Percentiles rank a stretch among this genome's conserved stretches.
phyloP scores from a whole-genome alignment of 768 basidiomycete species.

The Russula virescens region DNA sequence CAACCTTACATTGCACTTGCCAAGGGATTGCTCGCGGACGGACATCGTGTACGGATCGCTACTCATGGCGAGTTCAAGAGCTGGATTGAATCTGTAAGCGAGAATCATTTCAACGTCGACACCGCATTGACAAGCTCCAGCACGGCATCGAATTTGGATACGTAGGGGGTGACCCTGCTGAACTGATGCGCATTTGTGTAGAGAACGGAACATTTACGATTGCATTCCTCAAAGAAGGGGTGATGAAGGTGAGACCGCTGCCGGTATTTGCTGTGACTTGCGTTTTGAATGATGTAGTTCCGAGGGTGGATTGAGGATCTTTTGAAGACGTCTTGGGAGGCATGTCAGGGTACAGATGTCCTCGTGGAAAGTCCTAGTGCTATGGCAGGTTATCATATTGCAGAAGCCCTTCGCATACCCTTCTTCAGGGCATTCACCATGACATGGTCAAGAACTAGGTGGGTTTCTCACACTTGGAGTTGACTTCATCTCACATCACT shows the following conservation, averaged over 20 bases:
- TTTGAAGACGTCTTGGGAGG: constrained; percentile 91
- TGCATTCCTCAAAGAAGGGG: constrained; percentile 85
- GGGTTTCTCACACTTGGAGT: constrained; percentile 24
- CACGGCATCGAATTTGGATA: constrained; percentile 93
- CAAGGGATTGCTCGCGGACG: constrained; percentile 85
- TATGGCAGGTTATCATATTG: constrained; percentile 96
- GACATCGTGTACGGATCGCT: constrained; percentile 85
- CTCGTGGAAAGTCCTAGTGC: constrained; percentile 94
- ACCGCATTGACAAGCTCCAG: constrained; percentile 35
- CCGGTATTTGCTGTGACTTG: constrained; percentile 1
- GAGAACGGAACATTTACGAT: constrained; percentile 98
- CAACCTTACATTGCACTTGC: constrained; percentile 97
- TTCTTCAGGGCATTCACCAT: constrained; percentile 97
- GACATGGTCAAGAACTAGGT: constrained; percentile 94
- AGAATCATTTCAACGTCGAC: not conserved
- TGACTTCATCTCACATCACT: not conserved
- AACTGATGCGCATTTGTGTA: constrained; percentile 95
- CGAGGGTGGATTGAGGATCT: constrained; percentile 98
- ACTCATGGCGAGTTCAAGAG: constrained; percentile 92
- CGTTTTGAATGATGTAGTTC: constrained; percentile 49
- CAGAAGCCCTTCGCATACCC: constrained; percentile 87
- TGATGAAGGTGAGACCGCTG: constrained; percentile 59
- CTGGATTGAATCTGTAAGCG: constrained; percentile 88
- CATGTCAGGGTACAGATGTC: constrained; percentile 91
- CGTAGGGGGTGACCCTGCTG: constrained; percentile 96